phyloP scores from a whole-genome alignment of 2,329 filamentous ascomycete genomes.

The Aspergillus tubingensis region DNA sequence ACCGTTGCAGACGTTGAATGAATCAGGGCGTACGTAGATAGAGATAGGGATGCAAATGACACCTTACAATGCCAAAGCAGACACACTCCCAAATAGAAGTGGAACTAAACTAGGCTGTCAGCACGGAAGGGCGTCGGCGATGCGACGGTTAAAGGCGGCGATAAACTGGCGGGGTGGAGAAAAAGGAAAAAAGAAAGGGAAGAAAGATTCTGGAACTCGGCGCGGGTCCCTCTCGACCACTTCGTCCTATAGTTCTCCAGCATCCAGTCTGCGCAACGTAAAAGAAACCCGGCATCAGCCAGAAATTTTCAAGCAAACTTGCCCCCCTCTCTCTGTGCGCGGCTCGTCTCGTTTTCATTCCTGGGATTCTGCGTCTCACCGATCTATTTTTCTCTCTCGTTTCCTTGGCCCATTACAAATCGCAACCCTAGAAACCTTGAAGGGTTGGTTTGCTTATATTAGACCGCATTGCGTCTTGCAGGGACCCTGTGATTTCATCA shows the following conservation, averaged over 20 bases:
- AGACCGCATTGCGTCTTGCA: neutral
- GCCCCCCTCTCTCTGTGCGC: neutral
- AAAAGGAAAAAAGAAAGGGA: neutral
- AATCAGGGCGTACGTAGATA: neutral
- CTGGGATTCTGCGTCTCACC: no score
- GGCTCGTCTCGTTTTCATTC: neutral
- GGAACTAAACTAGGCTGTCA: neutral
- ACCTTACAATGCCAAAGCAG: neutral
- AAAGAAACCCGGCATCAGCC: slow-evolving; percentile 26
- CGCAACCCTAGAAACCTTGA: slow-evolving; percentile 1
- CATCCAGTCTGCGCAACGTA: slow-evolving; percentile 28
- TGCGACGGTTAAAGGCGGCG: neutral
- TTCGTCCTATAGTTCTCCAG: slow-evolving; percentile 19
- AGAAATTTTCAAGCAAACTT: slow-evolving; percentile 11
- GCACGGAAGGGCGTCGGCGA: neutral
- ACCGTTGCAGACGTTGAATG: neutral
- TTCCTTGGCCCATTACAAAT: slow-evolving; percentile 1
- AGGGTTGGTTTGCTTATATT: neutral
- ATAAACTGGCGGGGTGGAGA: neutral
- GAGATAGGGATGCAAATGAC: neutral
- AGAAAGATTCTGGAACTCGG: slow-evolving; percentile 13
- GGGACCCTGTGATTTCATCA: slow-evolving; percentile 1
- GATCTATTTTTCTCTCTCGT: neutral
- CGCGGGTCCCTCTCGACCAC: slow-evolving; percentile 21
- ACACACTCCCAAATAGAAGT: neutral